phyloP scores from a whole-genome alignment of 495 filamentous ascomycete genomes.

The Talaromyces stipitatus region DNA sequence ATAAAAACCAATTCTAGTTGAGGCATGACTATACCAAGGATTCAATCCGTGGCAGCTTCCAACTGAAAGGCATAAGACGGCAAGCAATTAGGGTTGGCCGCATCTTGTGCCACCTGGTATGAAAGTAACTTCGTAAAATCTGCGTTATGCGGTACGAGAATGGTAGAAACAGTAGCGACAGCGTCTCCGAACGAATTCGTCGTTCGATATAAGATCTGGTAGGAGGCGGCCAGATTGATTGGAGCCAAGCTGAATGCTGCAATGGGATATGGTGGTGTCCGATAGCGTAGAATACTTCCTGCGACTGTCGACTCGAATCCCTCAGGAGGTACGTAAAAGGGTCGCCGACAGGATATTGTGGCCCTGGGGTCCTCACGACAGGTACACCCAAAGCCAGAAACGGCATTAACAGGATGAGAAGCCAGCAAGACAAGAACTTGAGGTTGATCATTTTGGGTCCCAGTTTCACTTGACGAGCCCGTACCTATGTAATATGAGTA shows the following conservation, averaged over 20 bases:
- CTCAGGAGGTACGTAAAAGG: slow-evolving; percentile 38
- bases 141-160: slow-evolving; percentile 33
- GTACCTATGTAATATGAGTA: too few species aligned
- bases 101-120: slow-evolving; percentile 39
- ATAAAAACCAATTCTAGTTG: slow-evolving; percentile 21
- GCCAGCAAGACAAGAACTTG: not conserved
- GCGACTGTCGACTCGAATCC: slow-evolving; percentile 28
- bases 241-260: slow-evolving; percentile 21
- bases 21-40: slow-evolving; percentile 15
- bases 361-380: not conserved
- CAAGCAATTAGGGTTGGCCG: slow-evolving; percentile 23
- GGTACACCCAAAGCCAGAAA: not conserved
- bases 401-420: not conserved
- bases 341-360: slow-evolving; percentile 14
- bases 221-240: slow-evolving; percentile 28
- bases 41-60: slow-evolving; percentile 7
- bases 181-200: slow-evolving; percentile 35
- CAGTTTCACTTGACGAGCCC: not conserved
- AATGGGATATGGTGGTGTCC: slow-evolving; percentile 17
- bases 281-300: slow-evolving; percentile 37
- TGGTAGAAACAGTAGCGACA: slow-evolving; percentile 40
- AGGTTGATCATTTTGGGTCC: not conserved
- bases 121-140: slow-evolving; percentile 28
- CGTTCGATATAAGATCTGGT: slow-evolving; percentile 46
- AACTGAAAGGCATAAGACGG: slow-evolving; percentile 14